Conservation (phyloP, 305 asterid genomes). For the Fraxinus xanthoxyloides region DNA sequence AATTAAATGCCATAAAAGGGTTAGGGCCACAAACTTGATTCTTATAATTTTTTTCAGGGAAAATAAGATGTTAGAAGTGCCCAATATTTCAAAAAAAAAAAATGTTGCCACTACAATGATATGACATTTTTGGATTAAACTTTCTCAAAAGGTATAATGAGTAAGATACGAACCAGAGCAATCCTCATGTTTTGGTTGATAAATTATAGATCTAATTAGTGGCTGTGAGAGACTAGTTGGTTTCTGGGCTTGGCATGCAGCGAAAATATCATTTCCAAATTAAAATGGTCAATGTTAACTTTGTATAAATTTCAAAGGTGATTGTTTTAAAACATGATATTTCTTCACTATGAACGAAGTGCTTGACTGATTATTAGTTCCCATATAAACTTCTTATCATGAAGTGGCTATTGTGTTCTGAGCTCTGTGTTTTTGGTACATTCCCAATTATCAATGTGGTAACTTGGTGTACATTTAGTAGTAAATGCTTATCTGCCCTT, state of each 20-base stretch:
- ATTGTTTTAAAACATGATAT: background rate
- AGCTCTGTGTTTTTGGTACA: background rate
- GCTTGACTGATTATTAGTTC: background rate
- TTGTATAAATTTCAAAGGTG: background rate
- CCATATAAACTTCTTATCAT: background rate
- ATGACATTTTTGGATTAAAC: background rate
- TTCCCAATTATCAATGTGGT: conserved; percentile 19
- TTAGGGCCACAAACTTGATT: background rate
- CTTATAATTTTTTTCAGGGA: background rate
- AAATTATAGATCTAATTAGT: background rate
- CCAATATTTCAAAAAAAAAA: background rate
- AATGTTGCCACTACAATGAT: background rate
- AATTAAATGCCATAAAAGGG: background rate
- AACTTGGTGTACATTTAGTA: conserved; percentile 22
- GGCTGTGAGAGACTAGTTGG: background rate
- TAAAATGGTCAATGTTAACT: background rate
- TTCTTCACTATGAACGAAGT: background rate
- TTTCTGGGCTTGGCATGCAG: background rate
- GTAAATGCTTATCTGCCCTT: conserved; percentile 29
- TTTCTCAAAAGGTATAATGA: background rate
- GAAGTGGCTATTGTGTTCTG: background rate
- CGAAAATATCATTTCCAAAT: background rate
- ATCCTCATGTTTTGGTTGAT: background rate
- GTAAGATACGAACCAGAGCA: background rate
- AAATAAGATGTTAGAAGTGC: background rate